phyloP scores from a whole-genome alignment of 306 rosid species.

The Medicago truncatula region DNA sequence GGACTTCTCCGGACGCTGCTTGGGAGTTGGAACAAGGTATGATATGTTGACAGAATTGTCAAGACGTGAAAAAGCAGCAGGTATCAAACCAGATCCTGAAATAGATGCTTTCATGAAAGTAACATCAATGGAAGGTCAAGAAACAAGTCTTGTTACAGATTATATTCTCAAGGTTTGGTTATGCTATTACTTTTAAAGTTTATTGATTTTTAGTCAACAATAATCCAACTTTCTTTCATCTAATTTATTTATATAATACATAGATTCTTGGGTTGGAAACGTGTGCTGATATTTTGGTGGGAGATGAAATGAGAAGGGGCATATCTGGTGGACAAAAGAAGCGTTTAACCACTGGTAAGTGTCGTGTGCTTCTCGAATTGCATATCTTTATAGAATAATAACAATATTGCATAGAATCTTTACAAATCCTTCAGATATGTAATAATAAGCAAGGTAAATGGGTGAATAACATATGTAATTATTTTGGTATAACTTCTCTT shows the following conservation, averaged over 20 bases:
- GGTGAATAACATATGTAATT: neutral
- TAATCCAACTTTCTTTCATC: neutral
- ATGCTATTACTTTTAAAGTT: neutral
- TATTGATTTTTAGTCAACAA: neutral
- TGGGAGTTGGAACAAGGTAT: conserved; percentile 75
- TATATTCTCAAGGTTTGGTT: conserved; percentile 74
- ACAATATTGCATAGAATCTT: neutral
- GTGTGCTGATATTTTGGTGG: conserved; percentile 83
- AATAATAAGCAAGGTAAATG: neutral
- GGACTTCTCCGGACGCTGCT: conserved; percentile 72
- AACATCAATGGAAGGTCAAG: conserved; percentile 65
- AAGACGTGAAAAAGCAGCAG: conserved; percentile 59
- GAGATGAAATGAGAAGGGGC: conserved; percentile 87
- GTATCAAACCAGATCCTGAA: conserved; percentile 67
- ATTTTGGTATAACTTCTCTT: neutral
- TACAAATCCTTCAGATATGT: neutral
- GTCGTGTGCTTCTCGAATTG: neutral
- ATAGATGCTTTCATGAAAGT: conserved; percentile 87
- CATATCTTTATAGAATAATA: neutral
- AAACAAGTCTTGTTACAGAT: conserved; percentile 66
- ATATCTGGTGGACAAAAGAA: conserved; percentile 92
- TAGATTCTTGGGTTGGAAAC: conserved; percentile 83
- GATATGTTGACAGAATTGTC: conserved; percentile 63
- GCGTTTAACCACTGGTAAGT: conserved; percentile 84
- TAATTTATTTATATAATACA: conserved; percentile 19